Evolutionary conservation across 371 early-diverging fungal species (phyloP), one percentile per base, ranked within the genome.

Genomic region (Dentiscutata heterogama): DNA sequence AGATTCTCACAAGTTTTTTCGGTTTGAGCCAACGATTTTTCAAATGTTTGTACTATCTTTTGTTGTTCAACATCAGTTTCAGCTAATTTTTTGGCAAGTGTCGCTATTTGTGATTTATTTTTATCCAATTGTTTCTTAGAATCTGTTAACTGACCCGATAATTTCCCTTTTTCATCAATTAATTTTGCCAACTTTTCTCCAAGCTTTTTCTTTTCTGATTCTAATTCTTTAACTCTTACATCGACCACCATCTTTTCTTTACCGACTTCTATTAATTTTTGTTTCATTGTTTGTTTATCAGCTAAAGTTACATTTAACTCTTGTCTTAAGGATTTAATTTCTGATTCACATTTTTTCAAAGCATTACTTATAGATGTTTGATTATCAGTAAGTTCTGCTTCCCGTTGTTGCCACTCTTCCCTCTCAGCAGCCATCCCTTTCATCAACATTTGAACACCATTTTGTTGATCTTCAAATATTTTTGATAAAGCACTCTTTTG

Each of bases 361-460:
- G 25, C 10, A 29, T 27, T 25, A 11, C 31, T 56, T 16, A 75
- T 56, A 42, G 70, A 70, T 13, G 31, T 42, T n/a, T 70, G 22
- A 42, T 42, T 20, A 11, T 31, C 13, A 13, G 22, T 70, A 70
- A 70, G 10, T 14, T 75, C 58, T 3, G 31, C 5, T 31, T 75
- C 75, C 14, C 56, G 53, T 75, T 75, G 58, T 53, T 20, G 31
- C 75, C 75, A 75, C 22, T 8, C 42, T 29, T 75, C 75, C 29
- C 75, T 54, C 20, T 54, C 75, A n/a, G 53, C 8, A 22, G 75
- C 75, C 58, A 56, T 75, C 27, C 29, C 27, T 18, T 75, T 75
- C 75, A 75, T 75, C 20, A 74, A 20, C 25, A 54, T 74, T 27
- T 74, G 74, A 51, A 74, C 54, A 31, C 74, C 74, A 31, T 16